Evolutionary conservation across 768 basidiomycete species (phyloP), one percentile per base, ranked within the genome.

Genomic region (Guyanaporus albipodus): DNA sequence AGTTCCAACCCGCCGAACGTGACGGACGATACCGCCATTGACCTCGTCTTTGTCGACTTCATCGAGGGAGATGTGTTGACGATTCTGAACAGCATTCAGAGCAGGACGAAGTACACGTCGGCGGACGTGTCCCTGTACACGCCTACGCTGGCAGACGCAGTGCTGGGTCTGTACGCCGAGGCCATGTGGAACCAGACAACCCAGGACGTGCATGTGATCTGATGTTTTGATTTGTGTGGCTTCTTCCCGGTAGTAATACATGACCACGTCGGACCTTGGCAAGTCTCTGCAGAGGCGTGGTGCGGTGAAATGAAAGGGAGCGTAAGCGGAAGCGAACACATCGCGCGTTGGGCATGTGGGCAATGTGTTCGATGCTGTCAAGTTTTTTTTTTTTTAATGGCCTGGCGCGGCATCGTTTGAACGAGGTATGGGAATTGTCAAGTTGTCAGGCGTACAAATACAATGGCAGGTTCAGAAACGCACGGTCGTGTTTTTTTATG

Each of bases 31-130:
- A 72, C 78, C 0, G 68, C 68, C 0, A 72, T 91, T 50, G 89
- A 91, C 55, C 74, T 91, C 18, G 82, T 91, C 27, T 91, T 90
- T 61, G 72, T 84, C 38, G 72, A 83, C 61, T 91, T 88, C 63
- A 80, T 89, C 58, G 68, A 74, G 57, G 44, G 56, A 6, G 68
- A 77, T 50, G 57, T 86, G 22, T 50, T 87, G 48, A 32, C 52
- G 5, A 74, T 78, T 22, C 59, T 89, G 42, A 91, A 91, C 55
- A 28, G 39, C 2, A 58, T 82, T 19, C 80, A 85, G 67, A 73
- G 34, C 7, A 58, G 52, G 22, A 77, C 69, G 62, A 71, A 59
- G 4, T 89, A 77, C 56, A 75, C 76, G 3, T 56, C 59, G 0
- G 56, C 68, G 10, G 82, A 90, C 58, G 77, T 82, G 1, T 46